These are phyloP conservation scores for Linderina pennispora DNA, from an alignment of 192 early-diverging fungal genomes.

Conservation along the genomic window DNA sequence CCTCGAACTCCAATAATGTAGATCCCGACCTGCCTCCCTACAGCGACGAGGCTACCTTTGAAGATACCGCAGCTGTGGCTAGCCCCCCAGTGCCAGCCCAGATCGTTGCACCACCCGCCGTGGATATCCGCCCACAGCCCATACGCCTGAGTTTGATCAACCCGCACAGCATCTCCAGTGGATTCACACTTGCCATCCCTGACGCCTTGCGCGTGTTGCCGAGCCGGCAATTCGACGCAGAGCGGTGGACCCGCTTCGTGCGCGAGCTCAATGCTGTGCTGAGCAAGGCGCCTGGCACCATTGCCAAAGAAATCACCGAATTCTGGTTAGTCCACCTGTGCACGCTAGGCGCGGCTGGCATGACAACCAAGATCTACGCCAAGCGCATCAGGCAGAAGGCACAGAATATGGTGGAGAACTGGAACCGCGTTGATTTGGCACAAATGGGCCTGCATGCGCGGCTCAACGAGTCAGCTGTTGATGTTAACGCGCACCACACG, in stretches of 20 bases:
- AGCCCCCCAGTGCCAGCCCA: too few species aligned
- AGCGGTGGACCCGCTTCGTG: constrained; percentile 16
- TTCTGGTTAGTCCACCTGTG: constrained; percentile 22
- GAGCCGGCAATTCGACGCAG: background rate
- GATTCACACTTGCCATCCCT: constrained; percentile 17
- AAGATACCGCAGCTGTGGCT: too few species aligned
- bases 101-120: background rate
- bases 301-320: constrained; percentile 10
- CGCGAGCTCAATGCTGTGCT: constrained; percentile 23
- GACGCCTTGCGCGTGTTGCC: constrained; percentile 3
- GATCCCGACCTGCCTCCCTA: too few species aligned
- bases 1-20: too few species aligned
- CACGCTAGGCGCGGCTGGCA: constrained; percentile 16
- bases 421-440: constrained; percentile 21
- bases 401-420: constrained; percentile 13
- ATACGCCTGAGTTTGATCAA: constrained; percentile 17
- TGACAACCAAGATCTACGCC: constrained; percentile 12
- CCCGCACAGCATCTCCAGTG: constrained; percentile 15
- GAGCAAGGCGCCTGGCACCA: constrained; percentile 17
- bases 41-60: too few species aligned
- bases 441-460: constrained; percentile 10
- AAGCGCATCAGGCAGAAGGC: constrained; percentile 8
- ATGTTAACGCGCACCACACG: background rate
- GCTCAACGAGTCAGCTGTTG: constrained; percentile 6
- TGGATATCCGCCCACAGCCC: background rate